Percentiles rank a stretch among this genome's conserved stretches.
phyloP scores from a whole-genome alignment of 768 basidiomycete genomes.

The Chlorophyllum brunneum region DNA sequence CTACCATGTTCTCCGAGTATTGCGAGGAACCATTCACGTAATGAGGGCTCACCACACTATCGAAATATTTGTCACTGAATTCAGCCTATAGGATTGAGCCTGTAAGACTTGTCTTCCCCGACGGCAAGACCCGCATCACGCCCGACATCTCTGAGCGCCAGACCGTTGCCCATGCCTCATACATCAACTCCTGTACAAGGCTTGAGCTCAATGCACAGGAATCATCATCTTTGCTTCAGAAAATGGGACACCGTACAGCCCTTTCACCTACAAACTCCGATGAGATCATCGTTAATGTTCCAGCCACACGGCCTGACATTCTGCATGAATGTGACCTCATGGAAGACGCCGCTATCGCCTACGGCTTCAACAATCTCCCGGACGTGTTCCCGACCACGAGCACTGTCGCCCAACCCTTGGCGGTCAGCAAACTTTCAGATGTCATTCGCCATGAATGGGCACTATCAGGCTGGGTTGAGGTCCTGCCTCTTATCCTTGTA shows the following conservation, averaged over 20 bases:
- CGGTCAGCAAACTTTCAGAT: conserved; percentile 87
- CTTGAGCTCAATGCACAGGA: conserved; percentile 64
- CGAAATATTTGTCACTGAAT: not conserved
- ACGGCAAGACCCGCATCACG: conserved; percentile 70
- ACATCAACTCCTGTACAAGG: conserved; percentile 95
- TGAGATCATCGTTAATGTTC: conserved; percentile 71
- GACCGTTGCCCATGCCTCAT: conserved; percentile 76
- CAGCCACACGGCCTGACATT: conserved; percentile 97
- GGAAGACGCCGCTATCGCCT: conserved; percentile 97
- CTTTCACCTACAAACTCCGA: conserved; percentile 57
- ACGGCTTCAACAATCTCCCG: conserved; percentile 96
- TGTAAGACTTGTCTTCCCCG: conserved; percentile 76
- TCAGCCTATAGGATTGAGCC: conserved; percentile 75
- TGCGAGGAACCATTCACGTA: conserved; percentile 90
- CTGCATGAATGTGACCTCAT: conserved; percentile 97
- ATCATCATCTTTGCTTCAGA: conserved; percentile 68
- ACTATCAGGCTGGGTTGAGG: conserved; percentile 94
- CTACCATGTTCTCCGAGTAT: conserved; percentile 99
- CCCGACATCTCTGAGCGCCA: conserved; percentile 77
- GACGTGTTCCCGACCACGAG: conserved; percentile 89
- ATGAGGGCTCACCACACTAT: conserved; percentile 24
- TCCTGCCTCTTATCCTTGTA: conserved; percentile 89
- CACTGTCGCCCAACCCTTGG: conserved; percentile 90
- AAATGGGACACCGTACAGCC: conserved; percentile 73
- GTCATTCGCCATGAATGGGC: conserved; percentile 90